phyloP scores from a whole-genome alignment of 2,329 filamentous ascomycete species.

The Trichoderma oligosporum region DNA sequence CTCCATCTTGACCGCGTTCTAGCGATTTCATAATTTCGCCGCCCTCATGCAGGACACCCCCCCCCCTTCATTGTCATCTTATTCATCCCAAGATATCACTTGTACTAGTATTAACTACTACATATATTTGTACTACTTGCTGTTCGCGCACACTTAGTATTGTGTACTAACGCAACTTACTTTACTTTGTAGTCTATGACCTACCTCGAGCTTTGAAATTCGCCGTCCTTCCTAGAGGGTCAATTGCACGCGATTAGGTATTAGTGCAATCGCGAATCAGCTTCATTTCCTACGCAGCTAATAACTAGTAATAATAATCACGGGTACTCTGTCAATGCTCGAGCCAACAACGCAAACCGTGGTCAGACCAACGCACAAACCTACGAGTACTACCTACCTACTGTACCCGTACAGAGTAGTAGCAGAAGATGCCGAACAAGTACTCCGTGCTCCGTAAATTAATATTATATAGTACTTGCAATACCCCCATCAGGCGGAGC shows the following conservation, averaged over 20 bases:
- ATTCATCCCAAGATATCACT: background rate
- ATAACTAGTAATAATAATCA: background rate
- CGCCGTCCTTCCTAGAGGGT: slow-evolving; percentile 7
- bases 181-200: no score
- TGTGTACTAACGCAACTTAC: no score
- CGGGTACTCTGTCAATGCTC: no score
- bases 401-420: no score
- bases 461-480: background rate
- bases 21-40: slow-evolving; percentile 8
- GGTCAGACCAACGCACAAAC: no score
- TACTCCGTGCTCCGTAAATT: no score
- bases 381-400: no score
- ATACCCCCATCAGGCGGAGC: background rate
- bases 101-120: background rate
- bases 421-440: no score
- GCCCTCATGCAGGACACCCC: slow-evolving; percentile 14
- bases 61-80: slow-evolving; percentile 16
- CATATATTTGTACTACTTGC: background rate
- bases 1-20: slow-evolving; percentile 4
- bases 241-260: background rate
- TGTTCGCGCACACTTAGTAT: no score
- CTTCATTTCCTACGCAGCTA: slow-evolving; percentile 2
- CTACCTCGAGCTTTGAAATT: slow-evolving; percentile 6
- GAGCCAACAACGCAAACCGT: background rate
- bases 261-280: background rate